These are phyloP conservation scores for Detonula confervacea DNA, from an alignment of 352 stramenopile genomes.

Conservation along the genomic window DNA sequence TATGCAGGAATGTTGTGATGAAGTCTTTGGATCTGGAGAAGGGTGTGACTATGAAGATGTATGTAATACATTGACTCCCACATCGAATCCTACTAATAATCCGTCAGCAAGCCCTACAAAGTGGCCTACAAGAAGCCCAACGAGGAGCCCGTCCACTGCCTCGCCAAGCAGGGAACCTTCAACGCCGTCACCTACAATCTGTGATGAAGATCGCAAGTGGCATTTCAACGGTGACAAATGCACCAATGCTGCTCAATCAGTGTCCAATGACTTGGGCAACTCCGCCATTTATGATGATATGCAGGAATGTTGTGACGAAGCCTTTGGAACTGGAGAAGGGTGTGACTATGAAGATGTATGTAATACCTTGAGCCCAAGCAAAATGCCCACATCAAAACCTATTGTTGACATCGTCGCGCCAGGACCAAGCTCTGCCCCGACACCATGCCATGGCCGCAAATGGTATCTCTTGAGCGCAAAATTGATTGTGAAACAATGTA, in stretches of 20 bases:
- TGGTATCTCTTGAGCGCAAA: constrained; percentile 25
- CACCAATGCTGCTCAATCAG: too few species aligned
- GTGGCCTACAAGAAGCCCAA: too few species aligned
- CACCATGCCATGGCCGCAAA: constrained; percentile 23
- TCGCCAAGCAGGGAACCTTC: too few species aligned
- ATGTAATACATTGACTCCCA: not conserved
- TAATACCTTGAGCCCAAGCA: not conserved
- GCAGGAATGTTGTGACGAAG: not conserved
- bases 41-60: not conserved
- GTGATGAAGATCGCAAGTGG: too few species aligned
- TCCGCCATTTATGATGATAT: not conserved
- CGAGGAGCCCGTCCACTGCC: not conserved
- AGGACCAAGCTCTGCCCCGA: too few species aligned
- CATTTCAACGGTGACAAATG: too few species aligned
- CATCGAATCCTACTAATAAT: too few species aligned
- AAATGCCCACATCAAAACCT: not conserved
- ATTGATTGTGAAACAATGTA: constrained; percentile 3
- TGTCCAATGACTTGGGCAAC: too few species aligned
- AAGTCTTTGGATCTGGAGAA: too few species aligned
- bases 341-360: not conserved
- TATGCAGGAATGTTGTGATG: not conserved
- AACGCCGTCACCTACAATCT: not conserved
- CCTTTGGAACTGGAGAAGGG: too few species aligned
- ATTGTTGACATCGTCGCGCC: not conserved
- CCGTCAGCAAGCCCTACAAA: constrained; percentile 1